phyloP scores from a whole-genome alignment of 805 yeast genomes.

The Candida saitoana region DNA sequence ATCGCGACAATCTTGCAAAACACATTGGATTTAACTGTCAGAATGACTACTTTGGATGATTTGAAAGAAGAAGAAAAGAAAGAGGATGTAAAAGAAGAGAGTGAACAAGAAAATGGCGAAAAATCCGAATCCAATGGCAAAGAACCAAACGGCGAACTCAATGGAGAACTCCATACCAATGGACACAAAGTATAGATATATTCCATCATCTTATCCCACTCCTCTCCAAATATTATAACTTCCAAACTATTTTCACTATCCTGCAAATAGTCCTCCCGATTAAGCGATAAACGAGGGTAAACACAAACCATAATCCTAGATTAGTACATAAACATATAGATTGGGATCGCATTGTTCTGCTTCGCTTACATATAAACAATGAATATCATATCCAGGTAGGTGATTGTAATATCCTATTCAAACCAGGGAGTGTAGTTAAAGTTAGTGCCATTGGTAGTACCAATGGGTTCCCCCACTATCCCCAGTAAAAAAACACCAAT shows the following conservation, averaged over 20 bases:
- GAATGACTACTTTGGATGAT: conserved; percentile 3
- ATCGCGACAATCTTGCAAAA: conserved; percentile 18
- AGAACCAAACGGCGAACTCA: background rate
- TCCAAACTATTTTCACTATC: background rate
- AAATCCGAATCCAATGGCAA: background rate
- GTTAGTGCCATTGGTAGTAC: no score
- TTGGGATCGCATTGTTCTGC: no score
- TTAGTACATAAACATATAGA: no score
- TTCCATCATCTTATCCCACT: background rate
- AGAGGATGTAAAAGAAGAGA: conserved; percentile 9
- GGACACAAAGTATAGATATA: background rate
- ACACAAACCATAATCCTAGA: no score
- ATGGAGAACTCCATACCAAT: background rate
- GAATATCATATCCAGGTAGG: no score
- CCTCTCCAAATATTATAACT: background rate
- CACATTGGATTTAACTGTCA: conserved; percentile 16
- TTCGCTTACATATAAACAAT: no score
- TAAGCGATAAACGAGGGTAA: no score
- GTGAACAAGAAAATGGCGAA: background rate
- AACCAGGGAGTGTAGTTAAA: no score
- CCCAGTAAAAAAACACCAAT: no score
- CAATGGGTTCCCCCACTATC: no score
- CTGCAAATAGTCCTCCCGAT: background rate
- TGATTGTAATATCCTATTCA: no score
- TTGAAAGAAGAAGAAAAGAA: conserved; percentile 5